Evolutionary conservation across 2,329 filamentous ascomycete species (phyloP).

Genomic region (Allantophomopsis cytisporea): DNA sequence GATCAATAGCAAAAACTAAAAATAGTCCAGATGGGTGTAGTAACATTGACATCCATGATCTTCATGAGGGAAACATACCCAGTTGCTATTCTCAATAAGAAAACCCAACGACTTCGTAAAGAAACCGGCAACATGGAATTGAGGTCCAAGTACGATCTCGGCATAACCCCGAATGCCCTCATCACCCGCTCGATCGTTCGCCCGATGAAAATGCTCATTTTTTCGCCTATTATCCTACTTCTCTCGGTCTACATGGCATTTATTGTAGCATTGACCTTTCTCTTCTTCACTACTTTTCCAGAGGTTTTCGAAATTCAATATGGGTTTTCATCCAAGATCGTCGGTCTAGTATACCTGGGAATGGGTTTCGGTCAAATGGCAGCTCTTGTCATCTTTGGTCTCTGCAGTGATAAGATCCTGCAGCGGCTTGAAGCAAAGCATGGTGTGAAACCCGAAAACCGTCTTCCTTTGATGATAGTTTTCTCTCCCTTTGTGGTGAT

Average conservation of each 20-base stretch:
- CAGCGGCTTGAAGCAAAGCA: slow-evolving; percentile 38
- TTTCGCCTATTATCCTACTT: slow-evolving; percentile 1
- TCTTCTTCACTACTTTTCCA: slow-evolving; percentile 7
- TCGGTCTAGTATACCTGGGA: slow-evolving; percentile 26
- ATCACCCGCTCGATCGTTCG: not conserved
- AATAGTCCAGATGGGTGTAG: not conserved
- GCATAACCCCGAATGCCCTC: not conserved
- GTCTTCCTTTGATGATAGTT: slow-evolving; percentile 29
- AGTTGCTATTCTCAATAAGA: not conserved
- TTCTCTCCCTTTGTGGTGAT: not conserved
- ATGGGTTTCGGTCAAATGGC: slow-evolving; percentile 23
- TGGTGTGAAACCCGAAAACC: slow-evolving; percentile 11
- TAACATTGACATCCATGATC: not conserved
- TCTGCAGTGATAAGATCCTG: slow-evolving; percentile 46
- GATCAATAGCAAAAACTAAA: too few species aligned
- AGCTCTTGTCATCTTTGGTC: slow-evolving; percentile 40
- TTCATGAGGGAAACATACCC: not conserved
- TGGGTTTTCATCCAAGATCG: slow-evolving; percentile 23
- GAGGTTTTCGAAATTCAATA: slow-evolving; percentile 15
- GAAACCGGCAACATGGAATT: slow-evolving; percentile 23
- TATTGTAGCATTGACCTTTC: slow-evolving; percentile 5
- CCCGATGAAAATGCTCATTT: not conserved
- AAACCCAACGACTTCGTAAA: slow-evolving; percentile 20
- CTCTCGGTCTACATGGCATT: slow-evolving; percentile 1
- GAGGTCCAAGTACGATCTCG: not conserved